Evolutionary conservation across 345 rosid species (phyloP), one percentile per base, ranked within the genome.

Genomic region (Iberis pinnata): DNA sequence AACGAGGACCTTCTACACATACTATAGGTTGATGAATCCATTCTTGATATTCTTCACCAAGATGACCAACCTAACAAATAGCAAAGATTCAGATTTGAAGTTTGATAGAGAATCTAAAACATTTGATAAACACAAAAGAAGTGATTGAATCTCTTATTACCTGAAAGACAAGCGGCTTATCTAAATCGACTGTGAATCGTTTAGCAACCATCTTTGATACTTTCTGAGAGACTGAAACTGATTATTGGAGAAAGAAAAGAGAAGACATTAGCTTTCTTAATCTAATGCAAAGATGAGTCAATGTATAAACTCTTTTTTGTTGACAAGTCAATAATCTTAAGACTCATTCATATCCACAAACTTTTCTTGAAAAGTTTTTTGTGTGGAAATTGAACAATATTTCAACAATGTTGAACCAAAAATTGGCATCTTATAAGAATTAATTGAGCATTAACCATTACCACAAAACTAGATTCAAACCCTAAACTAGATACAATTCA

Each of bases 1-100:
- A 92, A 6, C 99, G 76, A 60, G 99, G 99, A 52, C 99, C 95
- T 65, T 82, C 95, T 70, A 73, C 81, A 61, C 81, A 75, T 36
- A 80, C 84, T 49, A 93, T 93, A 63, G 97, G 99, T 69, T 88
- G 95, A 72, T 93, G 99, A 62, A 88, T 92, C 99, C 97, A 93
- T 60, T 86, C 89, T 68, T 93, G 82, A 69, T 93, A 93, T 47
- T 64, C 68, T 75, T 93, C 97, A 49, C 95, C 99, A 45, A 88
- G 96, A 81, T 93, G 84, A 56, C 99, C 99, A 64, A 93, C 99
- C 99, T 93, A 72, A 61, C 33, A 29, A 29, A 29, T 29, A 29
- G 7, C 7, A 14, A 53, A 63, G 47, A 11, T 6, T 32, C n/a
- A 22, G 25, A 2, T 22, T 22, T 22, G 3, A 22, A 22, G 25